Percentiles rank a stretch among this genome's conserved stretches.
phyloP scores from a whole-genome alignment of 2,329 filamentous ascomycete species.

The Diaporthe citri region DNA sequence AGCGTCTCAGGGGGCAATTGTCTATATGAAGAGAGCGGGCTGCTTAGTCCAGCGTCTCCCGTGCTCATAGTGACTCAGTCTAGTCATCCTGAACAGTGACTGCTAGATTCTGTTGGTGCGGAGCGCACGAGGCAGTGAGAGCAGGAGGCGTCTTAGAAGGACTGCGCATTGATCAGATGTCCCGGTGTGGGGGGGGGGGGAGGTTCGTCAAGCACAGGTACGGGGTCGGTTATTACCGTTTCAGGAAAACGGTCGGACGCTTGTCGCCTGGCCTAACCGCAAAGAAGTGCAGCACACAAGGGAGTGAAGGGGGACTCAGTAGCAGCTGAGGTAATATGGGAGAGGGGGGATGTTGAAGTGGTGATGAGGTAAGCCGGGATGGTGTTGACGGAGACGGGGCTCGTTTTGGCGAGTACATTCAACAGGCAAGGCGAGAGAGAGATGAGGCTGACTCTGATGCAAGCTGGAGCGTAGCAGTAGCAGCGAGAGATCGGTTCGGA shows the following conservation, averaged over 20 bases:
- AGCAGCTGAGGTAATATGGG: conserved; percentile 26
- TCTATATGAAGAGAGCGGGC: not conserved
- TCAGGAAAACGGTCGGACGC: conserved; percentile 31
- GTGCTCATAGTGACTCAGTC: conserved; percentile 17
- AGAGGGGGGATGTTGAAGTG: not conserved
- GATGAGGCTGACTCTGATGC: conserved; percentile 32
- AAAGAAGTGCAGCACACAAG: conserved; percentile 10
- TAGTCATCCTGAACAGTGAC: conserved; percentile 1
- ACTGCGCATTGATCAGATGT: conserved; percentile 3
- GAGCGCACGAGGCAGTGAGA: not conserved
- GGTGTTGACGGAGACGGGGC: conserved; percentile 3
- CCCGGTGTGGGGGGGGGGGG: not conserved
- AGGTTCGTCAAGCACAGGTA: not conserved
- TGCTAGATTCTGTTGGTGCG: not conserved
- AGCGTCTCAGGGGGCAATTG: conserved; percentile 1
- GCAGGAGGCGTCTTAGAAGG: conserved; percentile 18
- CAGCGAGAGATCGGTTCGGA: conserved; percentile 28
- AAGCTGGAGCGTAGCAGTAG: conserved; percentile 22
- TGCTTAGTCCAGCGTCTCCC: conserved; percentile 8
- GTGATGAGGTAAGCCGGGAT: conserved; percentile 39
- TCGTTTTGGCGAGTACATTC: conserved; percentile 15
- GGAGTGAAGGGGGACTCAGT: not conserved
- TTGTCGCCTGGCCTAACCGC: conserved; percentile 32
- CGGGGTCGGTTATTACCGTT: conserved; percentile 31
- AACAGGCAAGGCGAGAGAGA: conserved; percentile 16